Evolutionary conservation across 345 rosid species (phyloP).

Genomic region (Heritiera littoralis): DNA sequence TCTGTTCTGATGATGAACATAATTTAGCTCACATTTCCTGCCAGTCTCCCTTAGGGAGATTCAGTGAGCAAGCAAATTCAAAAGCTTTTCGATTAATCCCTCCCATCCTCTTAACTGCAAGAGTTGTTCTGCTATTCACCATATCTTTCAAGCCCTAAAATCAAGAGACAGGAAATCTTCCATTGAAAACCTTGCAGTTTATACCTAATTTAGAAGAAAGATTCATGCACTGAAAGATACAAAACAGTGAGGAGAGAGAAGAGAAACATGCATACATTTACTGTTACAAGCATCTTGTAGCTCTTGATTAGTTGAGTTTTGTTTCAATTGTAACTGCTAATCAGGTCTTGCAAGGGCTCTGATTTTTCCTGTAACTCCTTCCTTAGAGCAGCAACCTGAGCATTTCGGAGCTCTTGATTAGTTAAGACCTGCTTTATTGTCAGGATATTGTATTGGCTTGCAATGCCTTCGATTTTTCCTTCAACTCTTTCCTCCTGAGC

Average conservation of each 20-base stretch:
- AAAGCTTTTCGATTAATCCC: constrained; percentile 32
- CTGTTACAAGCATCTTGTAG: constrained; percentile 35
- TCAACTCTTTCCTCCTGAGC: constrained; percentile 20
- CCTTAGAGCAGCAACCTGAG: constrained; percentile 20
- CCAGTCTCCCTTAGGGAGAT: constrained; percentile 21
- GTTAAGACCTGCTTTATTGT: constrained; percentile 13
- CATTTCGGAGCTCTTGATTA: constrained; percentile 33
- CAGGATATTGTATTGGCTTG: constrained; percentile 18
- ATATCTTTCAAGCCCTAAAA: constrained; percentile 31
- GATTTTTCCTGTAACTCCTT: constrained; percentile 30
- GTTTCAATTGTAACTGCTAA: constrained; percentile 21
- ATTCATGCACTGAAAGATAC: not conserved
- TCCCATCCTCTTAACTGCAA: constrained; percentile 35
- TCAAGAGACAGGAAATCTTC: not conserved
- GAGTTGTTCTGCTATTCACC: constrained; percentile 16
- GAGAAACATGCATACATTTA: constrained; percentile 20
- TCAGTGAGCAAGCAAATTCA: constrained; percentile 15
- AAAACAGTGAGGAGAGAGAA: not conserved
- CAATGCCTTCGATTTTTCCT: constrained; percentile 25
- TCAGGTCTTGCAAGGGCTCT: constrained; percentile 20
- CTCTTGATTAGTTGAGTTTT: constrained; percentile 27
- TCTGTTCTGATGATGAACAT: constrained; percentile 29
- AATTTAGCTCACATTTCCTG: constrained; percentile 18
- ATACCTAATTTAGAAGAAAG: too few species aligned
- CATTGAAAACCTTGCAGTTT: not conserved